These are phyloP conservation scores for Fusarium cicatricum DNA, from an alignment of 2,329 filamentous ascomycete species.

Conservation along the genomic window DNA sequence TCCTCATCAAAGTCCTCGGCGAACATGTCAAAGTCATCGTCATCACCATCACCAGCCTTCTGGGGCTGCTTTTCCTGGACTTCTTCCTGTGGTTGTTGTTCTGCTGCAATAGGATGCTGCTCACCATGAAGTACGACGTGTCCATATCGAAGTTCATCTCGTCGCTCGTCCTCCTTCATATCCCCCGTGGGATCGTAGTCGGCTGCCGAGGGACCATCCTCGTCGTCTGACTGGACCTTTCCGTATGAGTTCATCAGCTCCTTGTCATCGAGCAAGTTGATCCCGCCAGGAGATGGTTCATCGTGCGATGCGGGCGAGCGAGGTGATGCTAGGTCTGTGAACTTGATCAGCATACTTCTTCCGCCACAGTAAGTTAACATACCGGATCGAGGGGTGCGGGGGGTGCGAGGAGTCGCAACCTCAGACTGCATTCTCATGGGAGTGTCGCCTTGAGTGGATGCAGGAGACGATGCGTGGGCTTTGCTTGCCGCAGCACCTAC, in stretches of 20 bases:
- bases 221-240: conserved; percentile 52
- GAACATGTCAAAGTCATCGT: conserved; percentile 81
- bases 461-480: conserved; percentile 60
- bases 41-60: conserved; percentile 52
- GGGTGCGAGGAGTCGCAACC: conserved; percentile 55
- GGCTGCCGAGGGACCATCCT: conserved; percentile 86
- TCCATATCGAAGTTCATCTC: conserved; percentile 71
- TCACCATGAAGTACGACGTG: conserved; percentile 62
- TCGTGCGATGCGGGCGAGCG: conserved; percentile 56
- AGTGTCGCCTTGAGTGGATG: conserved; percentile 57
- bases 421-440: conserved; percentile 46
- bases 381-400: conserved; percentile 60
- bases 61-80: conserved; percentile 40
- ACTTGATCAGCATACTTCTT: conserved; percentile 35
- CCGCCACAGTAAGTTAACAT: conserved; percentile 36
- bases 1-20: conserved; percentile 79
- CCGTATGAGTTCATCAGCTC: conserved; percentile 71
- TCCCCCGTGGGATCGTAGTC: conserved; percentile 91
- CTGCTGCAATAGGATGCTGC: conserved; percentile 41
- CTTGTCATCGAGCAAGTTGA: conserved; percentile 72
- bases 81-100: conserved; percentile 40
- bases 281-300: conserved; percentile 63
- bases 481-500: conserved; percentile 68
- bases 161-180: conserved; percentile 82
- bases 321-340: conserved; percentile 52